phyloP scores from a whole-genome alignment of 75 land plant species.

The Isoetes taiwanensis region DNA sequence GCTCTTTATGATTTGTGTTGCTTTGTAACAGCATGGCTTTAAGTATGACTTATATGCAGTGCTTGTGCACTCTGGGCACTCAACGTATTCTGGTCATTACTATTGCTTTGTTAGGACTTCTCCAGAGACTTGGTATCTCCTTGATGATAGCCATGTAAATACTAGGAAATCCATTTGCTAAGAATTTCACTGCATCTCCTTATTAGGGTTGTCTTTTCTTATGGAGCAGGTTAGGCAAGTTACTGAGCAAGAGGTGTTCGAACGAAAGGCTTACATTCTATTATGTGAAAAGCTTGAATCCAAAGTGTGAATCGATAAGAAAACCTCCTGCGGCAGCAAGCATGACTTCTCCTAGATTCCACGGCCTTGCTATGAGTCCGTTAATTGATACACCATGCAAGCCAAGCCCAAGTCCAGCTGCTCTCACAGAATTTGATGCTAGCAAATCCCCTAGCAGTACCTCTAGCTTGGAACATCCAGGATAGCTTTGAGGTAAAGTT shows the following conservation, averaged over 20 bases:
- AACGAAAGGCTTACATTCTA: constrained; percentile 2
- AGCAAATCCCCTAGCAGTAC: neutral
- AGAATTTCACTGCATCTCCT: neutral
- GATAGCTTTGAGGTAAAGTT: no score
- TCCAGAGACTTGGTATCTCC: neutral
- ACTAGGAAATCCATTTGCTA: neutral
- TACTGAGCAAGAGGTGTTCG: neutral
- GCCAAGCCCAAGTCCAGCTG: neutral
- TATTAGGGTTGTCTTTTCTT: no score
- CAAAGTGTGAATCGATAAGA: neutral
- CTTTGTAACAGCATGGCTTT: neutral
- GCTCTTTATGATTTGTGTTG: no score
- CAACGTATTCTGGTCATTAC: constrained; percentile 1
- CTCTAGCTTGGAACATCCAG: no score
- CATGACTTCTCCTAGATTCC: neutral
- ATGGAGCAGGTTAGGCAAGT: neutral
- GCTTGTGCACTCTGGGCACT: neutral
- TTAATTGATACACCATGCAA: neutral
- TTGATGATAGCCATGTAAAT: neutral
- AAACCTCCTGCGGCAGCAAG: neutral
- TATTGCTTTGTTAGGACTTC: constrained; percentile 4
- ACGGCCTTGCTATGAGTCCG: no score
- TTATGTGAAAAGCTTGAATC: neutral
- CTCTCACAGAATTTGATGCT: neutral
- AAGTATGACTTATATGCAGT: neutral